Base-by-base conservation (phyloP, 2,329 filamentous ascomycete species). In the Cryphonectria parasitica region DNA sequence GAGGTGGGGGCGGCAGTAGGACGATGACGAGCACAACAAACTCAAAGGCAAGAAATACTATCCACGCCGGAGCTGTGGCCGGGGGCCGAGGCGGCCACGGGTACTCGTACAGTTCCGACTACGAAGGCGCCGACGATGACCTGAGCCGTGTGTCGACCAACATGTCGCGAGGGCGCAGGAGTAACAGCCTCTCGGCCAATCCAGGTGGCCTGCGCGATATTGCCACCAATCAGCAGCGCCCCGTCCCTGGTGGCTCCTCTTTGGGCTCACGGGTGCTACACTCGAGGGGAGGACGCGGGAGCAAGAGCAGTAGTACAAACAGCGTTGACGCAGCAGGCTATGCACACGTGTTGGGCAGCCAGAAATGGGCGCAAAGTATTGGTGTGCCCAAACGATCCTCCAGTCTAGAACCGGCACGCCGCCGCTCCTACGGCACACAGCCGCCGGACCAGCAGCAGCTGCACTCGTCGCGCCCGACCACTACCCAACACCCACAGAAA, bases 291-390 rank as follows among this genome's bases (percentile, higher is more conserved):
- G 84, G 87, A 69, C 91, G 90, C 78, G 87, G 88, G 62, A 94
- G 90, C 81, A 93, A 92, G 80, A 95, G 92, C 76, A 93, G 90
- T 80, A 87, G 86, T 77, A 87, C 86, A 63, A 89, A 87, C 74
- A 92, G 90, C 81, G 85, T 91, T 75, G 90, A 92, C 75, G 84
- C 86, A 71, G 63, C 56, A 56, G 89, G 88, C 63, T 89, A 90
- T 75, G 83, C 83, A 34, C 87, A 89, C 71, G 83, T 87, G 25
- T 77, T 88, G 72, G 84, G 86, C 72, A 88, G 83, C 74, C 89
- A 90, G 77, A 87, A 88, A 73, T 86, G 88, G 82, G 85, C 84
- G 62, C 85, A 88, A 73, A 83, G 83, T 36, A 82, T 84, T 70
- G 81, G 82, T 63, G 79, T 82, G 76, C 34, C 66, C 43, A 72